Evolutionary conservation across 2,329 filamentous ascomycete species (phyloP), one percentile per base, ranked within the genome.

Genomic region (Aschersonia sp.): DNA sequence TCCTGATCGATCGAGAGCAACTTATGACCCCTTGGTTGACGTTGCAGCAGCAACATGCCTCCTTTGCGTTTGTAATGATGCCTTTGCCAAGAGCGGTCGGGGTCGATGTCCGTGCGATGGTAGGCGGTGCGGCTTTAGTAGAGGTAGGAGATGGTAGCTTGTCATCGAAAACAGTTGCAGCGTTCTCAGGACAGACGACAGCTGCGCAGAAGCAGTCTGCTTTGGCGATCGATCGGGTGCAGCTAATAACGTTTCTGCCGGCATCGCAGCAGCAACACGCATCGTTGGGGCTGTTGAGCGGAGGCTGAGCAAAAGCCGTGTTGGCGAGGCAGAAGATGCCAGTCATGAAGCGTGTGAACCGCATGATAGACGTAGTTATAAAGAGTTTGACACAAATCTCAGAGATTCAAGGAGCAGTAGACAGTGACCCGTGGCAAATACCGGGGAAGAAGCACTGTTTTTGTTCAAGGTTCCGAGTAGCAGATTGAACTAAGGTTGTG

Each of bases 261-360:
- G 57, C 50, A 44, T 64, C 56, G 53, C 63, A 65, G 57, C 62
- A 65, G 57, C 62, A 65, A 57, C 61, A 65, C 8, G 49, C 47
- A 37, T 54, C 37, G 12, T 32, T 50, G n/a, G 54, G 35, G 32
- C 44, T n/a, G 14, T 35, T 32, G 9, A 22, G 11, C n/a, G 48
- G 22, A 5, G 47, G 46, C 12, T 46, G 42, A 10, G 48, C 52
- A n/a, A 44, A 5, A 22, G 11, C 45, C 12, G n/a, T 14, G n/a
- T 40, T 33, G 46, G 40, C 44, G 30, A 53, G 48, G 47, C 32
- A 44, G 35, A 35, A 47, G 40, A 48, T 29, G 43, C 50, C 52
- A 39, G 45, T 45, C 39, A 54, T 49, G 43, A 59, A 30, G 41
- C 47, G 42, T 22, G 52, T 47, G 53, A 58, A 57, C 37, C 51